Base-by-base conservation (phyloP, 2,329 filamentous ascomycete genomes). In the Aspergillus pseudonomiae region DNA sequence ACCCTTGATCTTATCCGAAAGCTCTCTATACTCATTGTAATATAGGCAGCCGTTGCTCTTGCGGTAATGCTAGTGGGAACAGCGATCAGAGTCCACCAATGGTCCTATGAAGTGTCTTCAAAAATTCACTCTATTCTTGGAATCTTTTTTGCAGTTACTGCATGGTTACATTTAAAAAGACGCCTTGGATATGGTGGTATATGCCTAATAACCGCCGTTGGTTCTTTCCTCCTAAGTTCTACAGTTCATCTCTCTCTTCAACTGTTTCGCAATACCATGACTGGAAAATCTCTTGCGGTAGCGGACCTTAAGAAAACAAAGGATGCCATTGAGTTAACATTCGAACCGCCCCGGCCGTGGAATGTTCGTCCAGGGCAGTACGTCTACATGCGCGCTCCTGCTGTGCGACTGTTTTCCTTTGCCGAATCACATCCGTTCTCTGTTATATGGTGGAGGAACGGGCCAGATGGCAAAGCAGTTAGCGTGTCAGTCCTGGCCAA, bases 351-450 rank as follows among this genome's bases (percentile, higher is more conserved):
- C 12, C 57, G 61, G 21, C 61, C 61, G 28, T 65, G 60, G 60
- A 65, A 63, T 34, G 63, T 61, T 43, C 52, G 36, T 26, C 53
- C 52, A 19, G 61, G 61, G 12, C 63, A 65, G 36, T 65, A 65
- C 46, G 21, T 65, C 32, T 65, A 63, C 45, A 21, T 65, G 34
- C 52, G 26, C 54, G 41, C 50, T 6, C 61, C 63, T 24, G 61
- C 41, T 11, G 36, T 63, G 2, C 34, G 61, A 48, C 21, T 30
- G 19, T 57, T 63, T 24, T 63, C 57, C 11, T 63, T 65, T 54
- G 53, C 58, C 12, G 61, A 65, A 57, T 65, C 61, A 30, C 61
- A 65, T 26, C 61, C 63, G 45, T 64, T 61, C 50, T 36, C 41
- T 59, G 58, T 64, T 50, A n/a, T 53, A 21, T 64, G 59, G 59